phyloP scores from a whole-genome alignment of 2,329 filamentous ascomycete genomes.

The Colletotrichum acutatum region DNA sequence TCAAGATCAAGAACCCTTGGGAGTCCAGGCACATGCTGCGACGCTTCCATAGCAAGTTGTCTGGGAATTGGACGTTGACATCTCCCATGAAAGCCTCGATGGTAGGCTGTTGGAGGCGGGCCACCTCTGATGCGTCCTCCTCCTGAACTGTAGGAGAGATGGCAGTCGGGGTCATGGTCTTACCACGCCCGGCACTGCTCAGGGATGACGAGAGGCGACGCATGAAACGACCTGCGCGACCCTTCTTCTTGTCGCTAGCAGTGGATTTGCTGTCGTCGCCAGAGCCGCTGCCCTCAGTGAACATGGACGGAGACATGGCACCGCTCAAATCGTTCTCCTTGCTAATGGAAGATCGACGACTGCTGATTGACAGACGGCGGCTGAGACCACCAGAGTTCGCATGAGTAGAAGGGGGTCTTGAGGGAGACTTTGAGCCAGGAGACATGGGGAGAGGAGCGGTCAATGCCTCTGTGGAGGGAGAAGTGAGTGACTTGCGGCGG shows the following conservation, averaged over 20 bases:
- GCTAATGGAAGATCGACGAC: constrained; percentile 63
- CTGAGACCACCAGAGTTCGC: constrained; percentile 58
- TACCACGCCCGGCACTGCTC: constrained; percentile 53
- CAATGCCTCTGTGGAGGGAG: constrained; percentile 56
- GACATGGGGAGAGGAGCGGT: constrained; percentile 40
- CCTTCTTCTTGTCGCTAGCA: constrained; percentile 58
- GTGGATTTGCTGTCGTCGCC: constrained; percentile 58
- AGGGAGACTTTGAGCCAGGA: constrained; percentile 52
- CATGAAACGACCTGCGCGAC: constrained; percentile 68
- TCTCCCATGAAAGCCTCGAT: constrained; percentile 81
- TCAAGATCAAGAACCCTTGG: constrained; percentile 84
- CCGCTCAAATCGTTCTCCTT: constrained; percentile 50
- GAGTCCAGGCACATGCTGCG: constrained; percentile 88
- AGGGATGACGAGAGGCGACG: constrained; percentile 67
- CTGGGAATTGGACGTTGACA: constrained; percentile 96
- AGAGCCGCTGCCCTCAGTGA: constrained; percentile 57
- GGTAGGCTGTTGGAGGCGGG: constrained; percentile 46
- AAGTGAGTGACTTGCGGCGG: constrained; percentile 62
- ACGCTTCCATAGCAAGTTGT: constrained; percentile 96
- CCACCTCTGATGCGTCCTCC: constrained; percentile 54
- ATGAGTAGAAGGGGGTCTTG: constrained; percentile 59
- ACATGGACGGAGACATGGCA: constrained; percentile 52
- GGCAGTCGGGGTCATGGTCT: constrained; percentile 53
- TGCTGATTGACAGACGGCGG: constrained; percentile 74
- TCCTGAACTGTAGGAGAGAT: constrained; percentile 64